A percentile compares a stretch with the other conserved stretches of the same genome.
Evolutionary conservation across 495 filamentous ascomycete species (phyloP).

Genomic region (Penicillium steckii): DNA sequence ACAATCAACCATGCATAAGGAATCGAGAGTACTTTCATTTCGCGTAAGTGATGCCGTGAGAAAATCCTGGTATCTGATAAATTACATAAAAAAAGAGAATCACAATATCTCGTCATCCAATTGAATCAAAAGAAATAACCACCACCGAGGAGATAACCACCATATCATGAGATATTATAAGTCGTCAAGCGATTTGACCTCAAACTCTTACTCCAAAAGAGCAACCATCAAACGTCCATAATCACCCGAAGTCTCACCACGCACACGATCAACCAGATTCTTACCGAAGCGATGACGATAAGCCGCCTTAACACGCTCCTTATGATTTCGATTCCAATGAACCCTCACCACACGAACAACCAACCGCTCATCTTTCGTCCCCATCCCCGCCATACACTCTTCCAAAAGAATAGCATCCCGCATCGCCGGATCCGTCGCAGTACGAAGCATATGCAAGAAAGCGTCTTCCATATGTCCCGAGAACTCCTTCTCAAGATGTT

Average conservation of each 20-base stretch:
- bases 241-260: conserved; percentile 83
- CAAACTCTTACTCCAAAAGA: conserved; percentile 29
- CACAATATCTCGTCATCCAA: not conserved
- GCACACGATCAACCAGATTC: conserved; percentile 63
- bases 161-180: not conserved
- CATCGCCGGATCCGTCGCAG: conserved; percentile 74
- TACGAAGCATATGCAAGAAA: conserved; percentile 72
- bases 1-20: too few relatives aligned
- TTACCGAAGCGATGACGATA: conserved; percentile 64
- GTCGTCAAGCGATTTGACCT: not conserved
- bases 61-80: conserved; percentile 6
- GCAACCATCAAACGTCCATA: conserved; percentile 61
- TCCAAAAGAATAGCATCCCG: conserved; percentile 79
- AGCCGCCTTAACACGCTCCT: conserved; percentile 70
- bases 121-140: not conserved
- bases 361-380: conserved; percentile 83
- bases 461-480: conserved; percentile 90
- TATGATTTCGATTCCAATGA: conserved; percentile 75
- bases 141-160: not conserved
- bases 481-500: conserved; percentile 76
- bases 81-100: not conserved
- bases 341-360: conserved; percentile 67
- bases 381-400: conserved; percentile 79
- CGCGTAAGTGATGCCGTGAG: too few relatives aligned
- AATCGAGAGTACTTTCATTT: too few relatives aligned